Percentiles rank a stretch among this genome's conserved stretches.
Evolutionary conservation across 352 stramenopile species (phyloP).

Genomic region (Globisporangium yorkense): DNA sequence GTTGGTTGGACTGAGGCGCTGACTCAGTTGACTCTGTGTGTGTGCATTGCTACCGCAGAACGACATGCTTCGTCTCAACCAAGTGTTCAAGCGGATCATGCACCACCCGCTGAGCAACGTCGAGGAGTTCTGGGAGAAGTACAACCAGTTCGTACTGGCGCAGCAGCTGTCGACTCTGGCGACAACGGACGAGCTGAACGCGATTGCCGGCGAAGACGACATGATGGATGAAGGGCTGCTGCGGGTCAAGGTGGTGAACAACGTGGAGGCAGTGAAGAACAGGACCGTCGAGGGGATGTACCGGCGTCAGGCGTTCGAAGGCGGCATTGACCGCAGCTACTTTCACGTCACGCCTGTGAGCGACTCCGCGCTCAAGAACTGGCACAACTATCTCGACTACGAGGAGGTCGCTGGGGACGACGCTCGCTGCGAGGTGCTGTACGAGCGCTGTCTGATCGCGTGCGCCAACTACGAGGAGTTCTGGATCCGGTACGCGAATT

Average conservation of each 20-base stretch:
- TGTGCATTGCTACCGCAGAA: conserved; percentile 38
- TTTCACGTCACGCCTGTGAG: conserved; percentile 75
- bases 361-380: conserved; percentile 67
- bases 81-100: conserved; percentile 80
- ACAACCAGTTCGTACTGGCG: conserved; percentile 78
- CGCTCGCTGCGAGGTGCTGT: conserved; percentile 52
- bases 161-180: conserved; percentile 60
- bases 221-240: conserved; percentile 75
- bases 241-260: conserved; percentile 80
- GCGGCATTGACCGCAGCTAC: conserved; percentile 73
- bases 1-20: not conserved
- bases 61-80: conserved; percentile 72
- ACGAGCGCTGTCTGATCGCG: conserved; percentile 76
- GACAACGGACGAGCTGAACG: conserved; percentile 54
- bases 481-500: conserved; percentile 67
- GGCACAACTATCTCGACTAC: conserved; percentile 76
- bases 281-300: conserved; percentile 56
- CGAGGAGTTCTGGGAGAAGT: conserved; percentile 83
- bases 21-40: not conserved
- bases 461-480: conserved; percentile 83
- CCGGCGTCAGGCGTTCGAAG: conserved; percentile 63
- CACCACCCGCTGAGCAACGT: conserved; percentile 64
- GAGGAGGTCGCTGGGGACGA: conserved; percentile 54
- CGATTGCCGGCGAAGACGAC: conserved; percentile 46
- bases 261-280: conserved; percentile 66